phyloP scores from a whole-genome alignment of 2,329 filamentous ascomycete genomes.

The Colletotrichum sp. region DNA sequence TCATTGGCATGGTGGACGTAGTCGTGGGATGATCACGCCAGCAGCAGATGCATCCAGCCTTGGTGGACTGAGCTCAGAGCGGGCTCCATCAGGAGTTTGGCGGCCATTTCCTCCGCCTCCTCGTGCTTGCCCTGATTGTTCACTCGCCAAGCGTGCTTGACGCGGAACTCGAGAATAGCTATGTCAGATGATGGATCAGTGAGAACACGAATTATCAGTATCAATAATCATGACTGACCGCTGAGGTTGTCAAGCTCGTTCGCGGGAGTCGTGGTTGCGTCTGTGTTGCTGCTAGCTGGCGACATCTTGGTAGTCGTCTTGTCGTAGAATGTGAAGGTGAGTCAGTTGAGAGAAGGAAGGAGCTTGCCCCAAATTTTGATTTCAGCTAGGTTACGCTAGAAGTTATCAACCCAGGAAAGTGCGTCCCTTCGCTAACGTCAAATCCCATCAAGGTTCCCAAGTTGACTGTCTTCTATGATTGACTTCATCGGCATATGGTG shows the following conservation, averaged over 20 bases:
- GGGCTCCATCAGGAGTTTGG: background rate
- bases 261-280: too few species aligned
- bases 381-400: too few species aligned
- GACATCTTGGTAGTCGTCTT: too few species aligned
- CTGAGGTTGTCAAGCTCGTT: background rate
- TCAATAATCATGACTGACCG: background rate
- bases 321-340: too few species aligned
- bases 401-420: too few species aligned
- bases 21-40: background rate
- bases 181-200: background rate
- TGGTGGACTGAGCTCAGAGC: background rate
- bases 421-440: too few species aligned
- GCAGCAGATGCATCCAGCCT: background rate
- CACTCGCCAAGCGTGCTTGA: background rate
- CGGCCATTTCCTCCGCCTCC: background rate
- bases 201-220: too few species aligned
- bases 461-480: too few species aligned
- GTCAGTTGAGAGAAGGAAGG: background rate
- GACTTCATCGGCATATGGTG: too few species aligned
- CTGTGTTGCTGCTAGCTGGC: too few species aligned
- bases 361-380: slow-evolving; percentile 6
- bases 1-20: background rate
- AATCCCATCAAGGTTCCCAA: too few species aligned
- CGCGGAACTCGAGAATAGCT: background rate
- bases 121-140: background rate